A percentile compares a stretch with the other conserved stretches of the same genome.
Conservation (phyloP, 2,329 filamentous ascomycete species). For the Clonostachys solani region DNA sequence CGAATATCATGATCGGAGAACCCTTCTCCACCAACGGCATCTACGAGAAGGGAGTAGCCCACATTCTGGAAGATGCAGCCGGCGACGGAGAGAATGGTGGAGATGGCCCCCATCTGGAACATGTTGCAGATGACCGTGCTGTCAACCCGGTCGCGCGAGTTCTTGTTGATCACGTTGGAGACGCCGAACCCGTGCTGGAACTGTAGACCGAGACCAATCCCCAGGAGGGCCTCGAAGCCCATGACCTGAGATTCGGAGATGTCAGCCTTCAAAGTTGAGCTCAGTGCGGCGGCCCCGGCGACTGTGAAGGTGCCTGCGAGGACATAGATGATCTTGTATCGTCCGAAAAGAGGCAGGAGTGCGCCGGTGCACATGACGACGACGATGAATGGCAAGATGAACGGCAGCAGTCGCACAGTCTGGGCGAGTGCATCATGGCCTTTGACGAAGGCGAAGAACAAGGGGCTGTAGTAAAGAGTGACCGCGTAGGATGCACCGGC, state of each 20-base stretch:
- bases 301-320: conserved; percentile 16
- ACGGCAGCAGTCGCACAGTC: conserved; percentile 35
- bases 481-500: conserved; percentile 29
- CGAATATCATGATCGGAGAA: conserved; percentile 14
- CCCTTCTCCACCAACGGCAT: conserved; percentile 6
- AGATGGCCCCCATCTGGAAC: conserved; percentile 21
- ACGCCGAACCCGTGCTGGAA: conserved; percentile 23
- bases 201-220: conserved; percentile 20
- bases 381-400: conserved; percentile 30
- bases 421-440: conserved; percentile 33
- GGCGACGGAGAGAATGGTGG: conserved; percentile 16
- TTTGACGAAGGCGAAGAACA: conserved; percentile 48
- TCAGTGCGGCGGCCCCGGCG: conserved; percentile 15
- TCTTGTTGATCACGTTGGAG: conserved; percentile 17
- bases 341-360: conserved; percentile 27
- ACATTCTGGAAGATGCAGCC: conserved; percentile 23
- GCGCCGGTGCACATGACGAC: conserved; percentile 27
- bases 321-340: conserved; percentile 28
- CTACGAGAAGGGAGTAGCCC: conserved; percentile 13
- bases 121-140: conserved; percentile 24
- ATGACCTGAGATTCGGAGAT: conserved; percentile 18
- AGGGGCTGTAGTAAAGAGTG: conserved; percentile 46
- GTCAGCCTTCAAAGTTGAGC: conserved; percentile 12
- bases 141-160: conserved; percentile 17
- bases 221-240: conserved; percentile 21